Evolutionary conservation across 2,329 filamentous ascomycete species (phyloP).

Genomic region (Fusarium fujikuroi): DNA sequence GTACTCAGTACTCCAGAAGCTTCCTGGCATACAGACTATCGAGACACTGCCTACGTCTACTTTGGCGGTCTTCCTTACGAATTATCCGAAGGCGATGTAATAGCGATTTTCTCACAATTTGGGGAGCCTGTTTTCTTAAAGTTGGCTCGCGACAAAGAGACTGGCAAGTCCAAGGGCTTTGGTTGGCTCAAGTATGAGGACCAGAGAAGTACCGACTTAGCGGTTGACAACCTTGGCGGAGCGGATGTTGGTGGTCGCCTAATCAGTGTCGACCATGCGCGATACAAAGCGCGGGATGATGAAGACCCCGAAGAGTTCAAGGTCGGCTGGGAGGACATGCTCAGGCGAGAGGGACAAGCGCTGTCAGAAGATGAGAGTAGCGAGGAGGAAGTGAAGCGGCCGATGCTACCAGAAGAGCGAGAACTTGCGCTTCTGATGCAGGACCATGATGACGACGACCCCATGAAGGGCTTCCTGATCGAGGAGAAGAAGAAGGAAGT

Average conservation of each 20-base stretch:
- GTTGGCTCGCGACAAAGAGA: conserved; percentile 92
- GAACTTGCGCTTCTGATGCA: conserved; percentile 80
- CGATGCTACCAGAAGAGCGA: conserved; percentile 80
- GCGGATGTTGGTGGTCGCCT: conserved; percentile 83
- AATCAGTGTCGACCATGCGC: conserved; percentile 89
- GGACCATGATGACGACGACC: conserved; percentile 93
- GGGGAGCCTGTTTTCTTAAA: conserved; percentile 95
- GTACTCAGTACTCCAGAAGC: conserved; percentile 76
- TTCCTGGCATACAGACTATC: conserved; percentile 97
- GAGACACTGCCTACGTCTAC: conserved; percentile 96
- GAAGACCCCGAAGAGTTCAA: conserved; percentile 70
- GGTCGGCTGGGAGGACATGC: conserved; percentile 70
- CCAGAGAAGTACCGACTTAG: conserved; percentile 93
- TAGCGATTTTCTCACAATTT: conserved; percentile 97
- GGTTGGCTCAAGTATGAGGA: conserved; percentile 99
- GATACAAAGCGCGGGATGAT: conserved; percentile 90
- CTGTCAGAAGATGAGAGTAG: conserved; percentile 58
- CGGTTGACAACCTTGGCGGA: conserved; percentile 94
- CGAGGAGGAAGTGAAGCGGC: conserved; percentile 63
- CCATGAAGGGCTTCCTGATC: conserved; percentile 93
- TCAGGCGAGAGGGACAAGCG: conserved; percentile 60
- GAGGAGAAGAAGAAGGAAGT: conserved; percentile 93
- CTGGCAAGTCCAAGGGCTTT: conserved; percentile 93
- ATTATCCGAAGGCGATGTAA: conserved; percentile 92
- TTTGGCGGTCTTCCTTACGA: conserved; percentile 94